Conservation (phyloP, 345 rosid species). For the Pugionium dolabratum region DNA sequence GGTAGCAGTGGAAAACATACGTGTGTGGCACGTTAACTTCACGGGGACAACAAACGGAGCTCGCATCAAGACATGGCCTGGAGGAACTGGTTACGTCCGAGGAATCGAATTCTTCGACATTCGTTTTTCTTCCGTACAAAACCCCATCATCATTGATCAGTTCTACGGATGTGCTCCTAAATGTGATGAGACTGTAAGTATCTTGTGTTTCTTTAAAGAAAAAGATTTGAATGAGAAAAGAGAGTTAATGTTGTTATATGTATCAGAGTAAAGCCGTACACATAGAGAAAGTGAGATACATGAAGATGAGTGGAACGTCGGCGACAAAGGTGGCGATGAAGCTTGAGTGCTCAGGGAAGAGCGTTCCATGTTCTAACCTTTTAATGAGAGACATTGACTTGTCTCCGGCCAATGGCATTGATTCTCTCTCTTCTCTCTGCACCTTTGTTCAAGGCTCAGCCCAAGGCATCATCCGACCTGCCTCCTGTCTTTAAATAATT, state of each 20-base stretch:
- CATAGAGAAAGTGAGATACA: constrained; percentile 31
- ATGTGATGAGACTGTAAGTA: constrained; percentile 16
- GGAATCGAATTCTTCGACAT: constrained; percentile 46
- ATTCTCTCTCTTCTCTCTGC: constrained; percentile 33
- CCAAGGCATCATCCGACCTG: constrained; percentile 26
- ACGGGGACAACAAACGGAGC: constrained; percentile 50
- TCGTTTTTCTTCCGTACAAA: constrained; percentile 29
- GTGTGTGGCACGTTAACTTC: constrained; percentile 43
- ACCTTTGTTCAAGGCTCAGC: constrained; percentile 24
- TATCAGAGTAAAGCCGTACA: constrained; percentile 24
- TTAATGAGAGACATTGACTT: constrained; percentile 33
- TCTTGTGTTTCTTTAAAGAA: not conserved
- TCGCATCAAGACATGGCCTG: constrained; percentile 67
- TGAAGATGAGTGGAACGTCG: constrained; percentile 39
- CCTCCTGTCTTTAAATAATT: constrained; percentile 13
- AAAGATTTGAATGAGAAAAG: not conserved
- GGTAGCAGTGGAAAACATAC: constrained; percentile 42
- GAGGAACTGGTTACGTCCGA: constrained; percentile 50
- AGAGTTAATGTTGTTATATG: not conserved
- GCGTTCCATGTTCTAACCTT: constrained; percentile 32
- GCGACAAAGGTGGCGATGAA: constrained; percentile 34
- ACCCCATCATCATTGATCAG: constrained; percentile 58
- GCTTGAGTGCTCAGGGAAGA: constrained; percentile 29
- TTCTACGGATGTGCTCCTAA: constrained; percentile 39
- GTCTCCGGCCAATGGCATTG: constrained; percentile 21